Base-by-base conservation (phyloP, 2,329 filamentous ascomycete species). In the Stachybotrys echinatus region DNA sequence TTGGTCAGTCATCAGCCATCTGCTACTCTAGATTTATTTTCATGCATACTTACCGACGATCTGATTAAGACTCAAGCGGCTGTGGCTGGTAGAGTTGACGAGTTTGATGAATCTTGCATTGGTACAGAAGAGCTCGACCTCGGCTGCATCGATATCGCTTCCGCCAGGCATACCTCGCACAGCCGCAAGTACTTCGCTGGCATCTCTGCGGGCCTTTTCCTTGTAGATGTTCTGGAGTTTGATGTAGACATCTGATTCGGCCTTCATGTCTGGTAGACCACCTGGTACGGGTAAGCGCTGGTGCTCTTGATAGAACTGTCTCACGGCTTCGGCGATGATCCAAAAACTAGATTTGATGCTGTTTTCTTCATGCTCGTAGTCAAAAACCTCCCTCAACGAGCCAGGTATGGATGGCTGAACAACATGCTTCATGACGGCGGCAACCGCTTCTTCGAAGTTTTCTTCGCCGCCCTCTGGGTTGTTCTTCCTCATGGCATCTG, bases 231-330 rank as follows among this genome's bases (percentile, higher is more conserved):
- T 92, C 65, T 97, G 94, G 12, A 99, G 78, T 60, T 85, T 78
- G 57, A 99, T 87, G 71, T 99, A 99, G 54, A 95, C 87, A 50
- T 79, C 83, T 4, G 92, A 96, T 63, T 92, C 83, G 3, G 94
- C 91, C 73, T 99, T 99, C 94, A 99, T 99, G 66, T 99, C 94
- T 2, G 95, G 94, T 2, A 99, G 75, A 3, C 87, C 84, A 12
- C 94, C 95, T 1, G 92, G 87, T 0, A 99, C 75, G 17, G 94
- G 94, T 5, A 99, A 77, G 23, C 85, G 78, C 7, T 77, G 72
- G 63, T 96, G 83, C 49, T 82, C 82, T 10, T 79, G 68, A 66
- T 92, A 85, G 67, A 99, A 99, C 19, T 78, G 64, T 52, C 84
- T 84, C 49, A 97, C 77, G 0, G 92, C 92, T 49, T 84, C 79